phyloP scores from a whole-genome alignment of 305 asterid genomes.

The Fraxinus latifolia region DNA sequence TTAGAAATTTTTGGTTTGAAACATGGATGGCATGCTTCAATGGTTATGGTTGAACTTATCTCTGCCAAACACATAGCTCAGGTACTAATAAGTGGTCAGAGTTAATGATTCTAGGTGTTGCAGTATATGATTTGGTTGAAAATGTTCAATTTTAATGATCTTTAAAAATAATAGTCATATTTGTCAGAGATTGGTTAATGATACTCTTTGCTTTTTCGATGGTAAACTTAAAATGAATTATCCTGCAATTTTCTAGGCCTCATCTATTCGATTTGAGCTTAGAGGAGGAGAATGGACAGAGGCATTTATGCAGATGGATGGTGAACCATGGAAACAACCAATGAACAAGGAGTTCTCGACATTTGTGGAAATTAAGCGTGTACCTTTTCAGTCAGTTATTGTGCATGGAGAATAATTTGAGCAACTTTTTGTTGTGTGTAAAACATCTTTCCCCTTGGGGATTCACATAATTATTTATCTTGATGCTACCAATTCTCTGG shows the following conservation, averaged over 20 bases:
- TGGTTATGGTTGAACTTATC: constrained; percentile 78
- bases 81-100: constrained; percentile 37
- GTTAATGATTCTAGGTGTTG: background rate
- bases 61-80: constrained; percentile 82
- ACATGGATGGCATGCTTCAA: constrained; percentile 93
- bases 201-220: background rate
- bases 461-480: constrained; percentile 24
- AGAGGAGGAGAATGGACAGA: constrained; percentile 96
- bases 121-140: background rate
- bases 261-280: constrained; percentile 76
- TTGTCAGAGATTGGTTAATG: background rate
- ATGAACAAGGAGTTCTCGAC: constrained; percentile 73
- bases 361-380: constrained; percentile 70
- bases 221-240: background rate
- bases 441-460: background rate
- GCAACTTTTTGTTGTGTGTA: background rate
- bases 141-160: background rate
- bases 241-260: constrained; percentile 45
- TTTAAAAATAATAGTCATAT: background rate
- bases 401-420: constrained; percentile 47
- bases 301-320: constrained; percentile 88
- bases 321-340: constrained; percentile 97
- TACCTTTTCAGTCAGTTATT: constrained; percentile 65
- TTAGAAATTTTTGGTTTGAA: constrained; percentile 68
- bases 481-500: constrained; percentile 16